Evolutionary conservation across 257 asterid species (phyloP).

Genomic region (Petunia secreta): DNA sequence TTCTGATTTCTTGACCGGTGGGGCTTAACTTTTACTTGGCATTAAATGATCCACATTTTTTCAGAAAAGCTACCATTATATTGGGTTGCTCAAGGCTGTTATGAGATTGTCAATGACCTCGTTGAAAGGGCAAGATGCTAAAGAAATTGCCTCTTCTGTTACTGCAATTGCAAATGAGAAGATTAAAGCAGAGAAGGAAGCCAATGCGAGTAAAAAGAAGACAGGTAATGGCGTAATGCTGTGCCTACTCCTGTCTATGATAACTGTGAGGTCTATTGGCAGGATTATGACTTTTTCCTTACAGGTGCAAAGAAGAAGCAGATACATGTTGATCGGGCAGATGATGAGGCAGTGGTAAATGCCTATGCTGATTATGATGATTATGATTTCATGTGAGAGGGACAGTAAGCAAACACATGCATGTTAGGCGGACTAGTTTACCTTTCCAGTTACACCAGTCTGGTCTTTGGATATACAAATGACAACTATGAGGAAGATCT

Average conservation of each 20-base stretch:
- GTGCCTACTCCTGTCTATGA: not conserved
- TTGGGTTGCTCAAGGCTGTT: slow-evolving; percentile 75
- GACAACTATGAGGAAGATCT: slow-evolving; percentile 36
- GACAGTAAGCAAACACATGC: slow-evolving; percentile 7
- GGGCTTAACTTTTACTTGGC: slow-evolving; percentile 5
- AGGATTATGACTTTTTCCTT: slow-evolving; percentile 16
- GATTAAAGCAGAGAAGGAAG: slow-evolving; percentile 88
- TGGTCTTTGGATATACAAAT: slow-evolving; percentile 13
- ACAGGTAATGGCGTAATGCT: slow-evolving; percentile 55
- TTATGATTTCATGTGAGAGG: slow-evolving; percentile 80
- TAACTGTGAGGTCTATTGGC: not conserved
- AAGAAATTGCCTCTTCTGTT: slow-evolving; percentile 79
- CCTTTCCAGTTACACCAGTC: slow-evolving; percentile 25
- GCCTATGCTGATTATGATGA: slow-evolving; percentile 62
- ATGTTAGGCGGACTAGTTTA: slow-evolving; percentile 14
- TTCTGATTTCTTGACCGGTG: not conserved
- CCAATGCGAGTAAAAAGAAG: slow-evolving; percentile 83
- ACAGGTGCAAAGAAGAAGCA: slow-evolving; percentile 82
- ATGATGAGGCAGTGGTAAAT: slow-evolving; percentile 50
- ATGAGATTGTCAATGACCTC: slow-evolving; percentile 78
- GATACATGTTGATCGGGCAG: slow-evolving; percentile 66
- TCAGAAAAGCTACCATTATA: slow-evolving; percentile 90
- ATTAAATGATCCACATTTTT: slow-evolving; percentile 12
- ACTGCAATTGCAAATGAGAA: slow-evolving; percentile 95
- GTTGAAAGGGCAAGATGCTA: slow-evolving; percentile 82